These are phyloP conservation scores for Cryptosporidium sp. DNA, from an alignment of 169 alveolate species.

Conservation along the genomic window DNA sequence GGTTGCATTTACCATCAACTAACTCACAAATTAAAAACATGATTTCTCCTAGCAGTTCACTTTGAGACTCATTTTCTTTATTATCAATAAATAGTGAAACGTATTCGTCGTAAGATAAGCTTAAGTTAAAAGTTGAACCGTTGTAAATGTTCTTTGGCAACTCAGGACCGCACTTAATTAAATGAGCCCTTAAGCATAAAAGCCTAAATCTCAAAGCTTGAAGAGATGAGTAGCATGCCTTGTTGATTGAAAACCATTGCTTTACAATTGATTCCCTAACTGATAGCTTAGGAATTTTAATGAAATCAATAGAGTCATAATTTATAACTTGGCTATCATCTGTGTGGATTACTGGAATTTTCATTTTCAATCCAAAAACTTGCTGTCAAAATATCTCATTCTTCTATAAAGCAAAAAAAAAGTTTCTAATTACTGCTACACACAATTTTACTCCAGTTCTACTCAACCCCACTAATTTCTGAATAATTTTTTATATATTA, in stretches of 20 bases:
- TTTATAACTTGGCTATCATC: not conserved
- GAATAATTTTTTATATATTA: not conserved
- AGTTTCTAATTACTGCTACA: not conserved
- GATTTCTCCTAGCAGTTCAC: constrained; percentile 35
- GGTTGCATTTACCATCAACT: not conserved
- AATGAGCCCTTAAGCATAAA: constrained; percentile 27
- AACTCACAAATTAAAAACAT: constrained; percentile 39
- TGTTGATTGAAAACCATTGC: constrained; percentile 55
- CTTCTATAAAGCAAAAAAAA: not conserved
- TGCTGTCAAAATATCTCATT: not conserved
- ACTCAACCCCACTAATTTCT: not conserved
- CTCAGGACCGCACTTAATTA: constrained; percentile 16
- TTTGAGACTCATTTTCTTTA: not conserved
- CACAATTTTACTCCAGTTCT: not conserved
- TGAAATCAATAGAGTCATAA: not conserved
- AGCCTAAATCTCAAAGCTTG: constrained; percentile 55
- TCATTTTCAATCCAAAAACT: not conserved
- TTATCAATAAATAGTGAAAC: constrained; percentile 10
- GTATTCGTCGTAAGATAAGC: constrained; percentile 41
- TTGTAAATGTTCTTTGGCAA: constrained; percentile 2
- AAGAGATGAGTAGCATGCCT: constrained; percentile 32
- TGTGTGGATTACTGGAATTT: constrained; percentile 17
- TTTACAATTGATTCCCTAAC: constrained; percentile 11
- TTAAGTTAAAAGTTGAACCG: constrained; percentile 38
- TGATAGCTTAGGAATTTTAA: constrained; percentile 11